Evolutionary conservation across 352 stramenopile species (phyloP).

Genomic region (Phytophthora vignae): DNA sequence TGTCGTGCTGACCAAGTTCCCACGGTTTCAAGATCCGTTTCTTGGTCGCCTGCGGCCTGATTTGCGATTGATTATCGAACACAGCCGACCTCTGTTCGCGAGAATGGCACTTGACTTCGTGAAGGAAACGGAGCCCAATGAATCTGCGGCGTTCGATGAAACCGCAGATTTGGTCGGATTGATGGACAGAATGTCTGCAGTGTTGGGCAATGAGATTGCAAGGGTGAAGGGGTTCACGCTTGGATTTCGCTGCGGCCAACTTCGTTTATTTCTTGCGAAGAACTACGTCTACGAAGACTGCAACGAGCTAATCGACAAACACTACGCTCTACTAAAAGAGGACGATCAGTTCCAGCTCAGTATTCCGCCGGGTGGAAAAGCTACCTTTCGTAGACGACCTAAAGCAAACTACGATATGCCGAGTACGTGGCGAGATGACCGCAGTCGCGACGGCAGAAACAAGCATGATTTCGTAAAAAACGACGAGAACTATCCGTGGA

Average conservation of each 20-base stretch:
- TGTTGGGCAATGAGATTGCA: neutral
- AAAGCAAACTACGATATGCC: neutral
- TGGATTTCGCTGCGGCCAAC: neutral
- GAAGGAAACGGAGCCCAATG: neutral
- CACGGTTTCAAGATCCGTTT: constrained; percentile 6
- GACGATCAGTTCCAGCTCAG: neutral
- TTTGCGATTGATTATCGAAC: constrained; percentile 3
- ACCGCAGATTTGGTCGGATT: neutral
- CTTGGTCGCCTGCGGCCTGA: neutral
- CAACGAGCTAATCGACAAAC: neutral
- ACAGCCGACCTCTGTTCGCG: constrained; percentile 12
- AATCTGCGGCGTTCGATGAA: neutral
- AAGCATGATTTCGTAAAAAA: neutral
- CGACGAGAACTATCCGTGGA: neutral
- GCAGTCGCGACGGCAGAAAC: neutral
- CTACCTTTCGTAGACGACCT: neutral
- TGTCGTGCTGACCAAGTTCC: neutral
- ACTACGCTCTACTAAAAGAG: neutral
- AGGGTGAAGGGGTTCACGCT: neutral
- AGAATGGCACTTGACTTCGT: neutral
- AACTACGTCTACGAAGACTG: neutral
- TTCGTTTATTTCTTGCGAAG: neutral
- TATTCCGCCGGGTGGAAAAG: neutral
- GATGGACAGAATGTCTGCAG: neutral
- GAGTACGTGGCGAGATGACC: neutral